phyloP scores from a whole-genome alignment of 352 stramenopile genomes.

The Plasmopara halstedii region DNA sequence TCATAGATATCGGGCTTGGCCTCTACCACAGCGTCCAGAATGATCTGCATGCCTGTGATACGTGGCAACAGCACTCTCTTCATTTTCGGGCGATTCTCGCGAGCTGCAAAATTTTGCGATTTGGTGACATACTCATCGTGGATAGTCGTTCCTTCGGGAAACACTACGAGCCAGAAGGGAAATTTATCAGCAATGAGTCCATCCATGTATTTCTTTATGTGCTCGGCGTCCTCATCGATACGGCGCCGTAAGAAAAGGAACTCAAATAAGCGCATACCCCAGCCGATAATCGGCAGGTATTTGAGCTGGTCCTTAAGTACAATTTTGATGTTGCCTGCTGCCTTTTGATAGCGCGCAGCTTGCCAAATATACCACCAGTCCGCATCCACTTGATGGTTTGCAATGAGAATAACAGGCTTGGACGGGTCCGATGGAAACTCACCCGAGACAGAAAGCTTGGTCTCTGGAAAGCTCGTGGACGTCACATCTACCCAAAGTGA shows the following conservation, averaged over 20 bases:
- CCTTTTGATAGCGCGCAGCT: constrained; percentile 46
- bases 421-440: constrained; percentile 68
- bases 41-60: constrained; percentile 89
- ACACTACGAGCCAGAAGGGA: constrained; percentile 86
- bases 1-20: constrained; percentile 90
- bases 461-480: constrained; percentile 77
- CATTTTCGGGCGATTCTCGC: constrained; percentile 67
- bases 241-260: constrained; percentile 86
- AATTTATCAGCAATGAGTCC: constrained; percentile 75
- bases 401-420: constrained; percentile 82
- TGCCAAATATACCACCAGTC: constrained; percentile 94
- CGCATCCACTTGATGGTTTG: constrained; percentile 88
- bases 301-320: constrained; percentile 89
- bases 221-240: constrained; percentile 62
- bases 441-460: constrained; percentile 72
- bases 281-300: constrained; percentile 83
- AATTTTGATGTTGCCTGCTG: constrained; percentile 85
- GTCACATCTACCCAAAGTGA: constrained; percentile 84
- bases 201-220: constrained; percentile 76
- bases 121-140: constrained; percentile 84
- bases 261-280: constrained; percentile 86
- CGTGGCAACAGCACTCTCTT: constrained; percentile 88
- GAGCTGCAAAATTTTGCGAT: constrained; percentile 80
- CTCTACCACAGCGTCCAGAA: constrained; percentile 80
- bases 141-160: constrained; percentile 89